phyloP scores from a whole-genome alignment of 2,329 filamentous ascomycete genomes.

The Chaetomiaceae sp. region DNA sequence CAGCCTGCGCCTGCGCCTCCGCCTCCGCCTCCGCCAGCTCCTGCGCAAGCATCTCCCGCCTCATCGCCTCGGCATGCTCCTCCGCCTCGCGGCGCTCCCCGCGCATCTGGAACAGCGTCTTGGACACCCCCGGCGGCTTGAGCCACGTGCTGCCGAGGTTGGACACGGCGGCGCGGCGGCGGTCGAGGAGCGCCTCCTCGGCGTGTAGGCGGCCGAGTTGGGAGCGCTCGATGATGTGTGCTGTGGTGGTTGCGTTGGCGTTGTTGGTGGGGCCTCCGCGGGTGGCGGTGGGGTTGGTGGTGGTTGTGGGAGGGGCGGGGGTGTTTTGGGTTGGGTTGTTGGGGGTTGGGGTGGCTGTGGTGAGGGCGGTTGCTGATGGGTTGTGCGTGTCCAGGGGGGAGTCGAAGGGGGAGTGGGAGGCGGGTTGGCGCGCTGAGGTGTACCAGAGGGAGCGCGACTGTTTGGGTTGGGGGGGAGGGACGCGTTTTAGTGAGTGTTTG shows the following conservation, averaged over 20 bases:
- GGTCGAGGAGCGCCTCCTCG: conserved; percentile 72
- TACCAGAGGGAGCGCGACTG: conserved; percentile 74
- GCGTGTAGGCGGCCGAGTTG: conserved; percentile 63
- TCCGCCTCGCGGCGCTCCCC: conserved; percentile 87
- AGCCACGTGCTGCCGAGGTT: conserved; percentile 90
- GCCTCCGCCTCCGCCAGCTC: conserved; percentile 62
- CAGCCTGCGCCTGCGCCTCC: conserved; percentile 42
- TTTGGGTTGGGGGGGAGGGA: conserved; percentile 7
- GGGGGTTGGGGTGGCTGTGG: background rate
- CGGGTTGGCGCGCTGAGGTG: conserved; percentile 54
- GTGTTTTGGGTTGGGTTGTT: conserved; percentile 13
- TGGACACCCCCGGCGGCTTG: conserved; percentile 77
- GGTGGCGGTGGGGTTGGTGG: background rate
- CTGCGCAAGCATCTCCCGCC: conserved; percentile 64
- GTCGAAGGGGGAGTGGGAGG: conserved; percentile 21
- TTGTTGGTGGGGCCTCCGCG: conserved; percentile 2
- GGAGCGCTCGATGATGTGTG: conserved; percentile 44
- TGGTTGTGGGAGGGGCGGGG: background rate
- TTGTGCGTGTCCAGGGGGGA: conserved; percentile 23
- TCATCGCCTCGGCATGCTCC: conserved; percentile 72
- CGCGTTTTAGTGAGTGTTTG: no score
- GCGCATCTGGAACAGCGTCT: conserved; percentile 83
- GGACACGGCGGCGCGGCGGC: conserved; percentile 74
- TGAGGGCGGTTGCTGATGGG: background rate
- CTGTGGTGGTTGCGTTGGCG: conserved; percentile 1